Evolutionary conservation across 2,329 filamentous ascomycete genomes (phyloP).

Genomic region (Thyridium curvatum): DNA sequence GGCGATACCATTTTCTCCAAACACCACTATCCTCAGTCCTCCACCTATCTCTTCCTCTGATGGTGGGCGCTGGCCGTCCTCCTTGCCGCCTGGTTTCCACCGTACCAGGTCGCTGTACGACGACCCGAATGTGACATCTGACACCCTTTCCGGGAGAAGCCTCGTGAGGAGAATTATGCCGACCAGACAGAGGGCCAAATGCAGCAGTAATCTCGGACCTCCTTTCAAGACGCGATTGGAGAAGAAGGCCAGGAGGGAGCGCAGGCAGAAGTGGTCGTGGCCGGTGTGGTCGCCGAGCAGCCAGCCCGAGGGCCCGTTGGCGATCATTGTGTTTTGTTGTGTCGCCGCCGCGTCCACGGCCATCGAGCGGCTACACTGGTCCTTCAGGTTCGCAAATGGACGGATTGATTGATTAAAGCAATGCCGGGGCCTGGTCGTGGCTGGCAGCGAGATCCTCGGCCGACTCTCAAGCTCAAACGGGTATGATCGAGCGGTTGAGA

Average conservation of each 20-base stretch:
- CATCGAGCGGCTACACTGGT: too few species aligned
- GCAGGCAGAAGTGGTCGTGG: neutral
- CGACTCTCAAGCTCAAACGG: too few species aligned
- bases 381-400: too few species aligned
- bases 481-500: too few species aligned
- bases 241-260: slow-evolving; percentile 16
- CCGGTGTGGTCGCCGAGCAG: too few species aligned
- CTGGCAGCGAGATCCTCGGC: too few species aligned
- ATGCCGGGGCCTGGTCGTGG: too few species aligned
- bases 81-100: slow-evolving; percentile 3
- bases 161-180: slow-evolving; percentile 13
- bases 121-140: slow-evolving; percentile 10
- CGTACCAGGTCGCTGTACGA: slow-evolving; percentile 11
- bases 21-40: slow-evolving; percentile 42
- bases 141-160: slow-evolving; percentile 12
- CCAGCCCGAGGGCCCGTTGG: too few species aligned
- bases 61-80: slow-evolving; percentile 5
- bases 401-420: too few species aligned
- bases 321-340: too few species aligned
- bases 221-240: slow-evolving; percentile 18
- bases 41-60: slow-evolving; percentile 9
- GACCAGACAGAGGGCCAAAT: slow-evolving; percentile 14
- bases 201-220: slow-evolving; percentile 18
- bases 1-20: slow-evolving; percentile 42
- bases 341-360: too few species aligned